Percentiles rank a stretch among this genome's conserved stretches.
These are phyloP conservation scores for Coprinopsis cinerea DNA, from an alignment of 768 basidiomycete species.

Conservation along the genomic window DNA sequence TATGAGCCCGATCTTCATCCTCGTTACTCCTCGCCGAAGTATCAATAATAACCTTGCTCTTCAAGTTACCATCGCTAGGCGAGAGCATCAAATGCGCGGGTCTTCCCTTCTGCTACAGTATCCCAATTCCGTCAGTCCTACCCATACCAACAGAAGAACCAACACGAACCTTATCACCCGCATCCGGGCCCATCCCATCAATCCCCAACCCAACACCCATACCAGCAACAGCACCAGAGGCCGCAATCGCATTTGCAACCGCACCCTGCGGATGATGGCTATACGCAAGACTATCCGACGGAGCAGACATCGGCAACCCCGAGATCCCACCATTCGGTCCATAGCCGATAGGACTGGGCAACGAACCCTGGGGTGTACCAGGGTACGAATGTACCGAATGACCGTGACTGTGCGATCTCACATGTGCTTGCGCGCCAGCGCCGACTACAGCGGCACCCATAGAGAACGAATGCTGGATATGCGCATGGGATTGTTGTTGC, in stretches of 20 bases:
- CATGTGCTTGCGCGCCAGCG: slow-evolving; percentile 20
- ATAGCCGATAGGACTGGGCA: slow-evolving; percentile 32
- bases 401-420: slow-evolving; percentile 37
- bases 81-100: slow-evolving; percentile 51
- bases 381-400: slow-evolving; percentile 42
- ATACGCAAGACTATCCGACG: background rate
- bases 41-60: slow-evolving; percentile 32
- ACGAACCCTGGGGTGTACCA: slow-evolving; percentile 35
- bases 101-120: slow-evolving; percentile 30
- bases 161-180: slow-evolving; percentile 9
- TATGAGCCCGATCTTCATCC: slow-evolving; percentile 37
- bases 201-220: slow-evolving; percentile 21
- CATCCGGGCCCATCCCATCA: slow-evolving; percentile 4
- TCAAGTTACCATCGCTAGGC: slow-evolving; percentile 57
- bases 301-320: slow-evolving; percentile 7
- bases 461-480: too few species aligned
- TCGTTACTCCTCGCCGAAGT: slow-evolving; percentile 25
- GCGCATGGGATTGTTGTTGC: slow-evolving; percentile 19
- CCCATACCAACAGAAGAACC: slow-evolving; percentile 6
- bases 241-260: slow-evolving; percentile 13
- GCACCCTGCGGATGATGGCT: background rate
- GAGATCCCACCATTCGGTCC: slow-evolving; percentile 12
- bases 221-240: slow-evolving; percentile 3
- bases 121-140: background rate
- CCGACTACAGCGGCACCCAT: too few species aligned